Conservation (phyloP, 1,284 basidiomycete species). For the Boletus mariae region DNA sequence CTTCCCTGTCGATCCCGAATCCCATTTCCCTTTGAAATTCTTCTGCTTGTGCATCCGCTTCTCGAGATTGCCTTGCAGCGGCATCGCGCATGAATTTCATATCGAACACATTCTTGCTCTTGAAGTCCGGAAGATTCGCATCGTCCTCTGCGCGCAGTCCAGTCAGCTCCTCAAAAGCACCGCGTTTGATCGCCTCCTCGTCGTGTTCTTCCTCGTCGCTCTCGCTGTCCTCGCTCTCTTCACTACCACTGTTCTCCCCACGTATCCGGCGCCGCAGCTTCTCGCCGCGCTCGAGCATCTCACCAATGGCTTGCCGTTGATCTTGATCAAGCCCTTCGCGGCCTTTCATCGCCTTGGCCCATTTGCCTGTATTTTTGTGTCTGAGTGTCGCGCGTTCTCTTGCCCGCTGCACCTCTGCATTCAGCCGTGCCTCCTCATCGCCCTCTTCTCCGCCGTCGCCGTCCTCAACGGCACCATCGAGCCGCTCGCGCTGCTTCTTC, state of each 20-base stretch:
- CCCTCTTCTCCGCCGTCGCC: constrained; percentile 38
- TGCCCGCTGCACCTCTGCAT: constrained; percentile 76
- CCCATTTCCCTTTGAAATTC: constrained; percentile 71
- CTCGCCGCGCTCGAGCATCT: constrained; percentile 76
- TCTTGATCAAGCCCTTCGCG: constrained; percentile 62
- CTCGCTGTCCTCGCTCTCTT: constrained; percentile 46
- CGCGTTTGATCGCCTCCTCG: constrained; percentile 52
- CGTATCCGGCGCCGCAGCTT: constrained; percentile 68
- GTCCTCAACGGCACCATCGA: constrained; percentile 48
- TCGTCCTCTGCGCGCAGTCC: constrained; percentile 39
- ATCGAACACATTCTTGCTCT: constrained; percentile 70
- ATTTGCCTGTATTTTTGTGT: constrained; percentile 82
- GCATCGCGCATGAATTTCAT: constrained; percentile 98
- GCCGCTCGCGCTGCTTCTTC: constrained; percentile 70
- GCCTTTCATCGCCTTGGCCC: constrained; percentile 69
- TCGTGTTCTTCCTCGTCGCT: constrained; percentile 42
- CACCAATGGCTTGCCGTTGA: constrained; percentile 70
- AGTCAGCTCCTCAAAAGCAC: constrained; percentile 73
- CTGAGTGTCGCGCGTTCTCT: constrained; percentile 81
- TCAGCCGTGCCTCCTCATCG: constrained; percentile 54
- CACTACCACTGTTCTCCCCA: constrained; percentile 48
- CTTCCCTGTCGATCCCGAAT: constrained; percentile 34
- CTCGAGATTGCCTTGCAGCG: constrained; percentile 60
- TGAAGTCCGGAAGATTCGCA: constrained; percentile 26
- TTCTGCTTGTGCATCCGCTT: constrained; percentile 59